These are phyloP conservation scores for Fusarium xyrophilum DNA, from an alignment of 2,329 filamentous ascomycete genomes.

Conservation along the genomic window DNA sequence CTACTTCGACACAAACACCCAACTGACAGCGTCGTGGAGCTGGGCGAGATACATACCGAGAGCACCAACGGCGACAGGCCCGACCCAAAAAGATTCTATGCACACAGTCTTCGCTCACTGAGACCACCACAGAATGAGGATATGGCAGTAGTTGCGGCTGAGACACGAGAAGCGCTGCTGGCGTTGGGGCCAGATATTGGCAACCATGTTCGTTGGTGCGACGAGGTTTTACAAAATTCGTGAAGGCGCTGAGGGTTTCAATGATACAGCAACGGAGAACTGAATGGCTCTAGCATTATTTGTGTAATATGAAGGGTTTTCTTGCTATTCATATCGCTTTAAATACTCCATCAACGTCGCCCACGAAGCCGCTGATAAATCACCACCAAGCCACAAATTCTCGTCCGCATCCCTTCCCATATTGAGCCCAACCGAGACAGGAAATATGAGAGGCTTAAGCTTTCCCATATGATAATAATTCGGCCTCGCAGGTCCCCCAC, in stretches of 20 bases:
- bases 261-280: too few relatives aligned
- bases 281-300: too few relatives aligned
- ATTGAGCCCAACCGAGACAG: background rate
- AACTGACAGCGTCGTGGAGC: background rate
- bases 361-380: background rate
- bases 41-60: background rate
- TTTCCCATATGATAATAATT: background rate
- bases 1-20: rapidly evolving
- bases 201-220: background rate
- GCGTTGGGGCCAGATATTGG: background rate
- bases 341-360: background rate
- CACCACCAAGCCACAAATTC: background rate
- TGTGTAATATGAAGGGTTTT: background rate
- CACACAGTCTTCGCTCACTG: rapidly evolving
- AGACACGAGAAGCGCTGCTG: rapidly evolving
- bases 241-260: background rate
- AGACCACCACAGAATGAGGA: rapidly evolving
- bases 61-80: background rate
- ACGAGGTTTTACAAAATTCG: rapidly evolving
- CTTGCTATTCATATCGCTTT: background rate
- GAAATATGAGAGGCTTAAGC: background rate
- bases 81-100: rapidly evolving
- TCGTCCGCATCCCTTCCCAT: background rate
- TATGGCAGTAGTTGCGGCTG: rapidly evolving
- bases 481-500: background rate